These are phyloP conservation scores for Chalaropsis ovoidea DNA, from an alignment of 2,329 filamentous ascomycete species.

Conservation along the genomic window DNA sequence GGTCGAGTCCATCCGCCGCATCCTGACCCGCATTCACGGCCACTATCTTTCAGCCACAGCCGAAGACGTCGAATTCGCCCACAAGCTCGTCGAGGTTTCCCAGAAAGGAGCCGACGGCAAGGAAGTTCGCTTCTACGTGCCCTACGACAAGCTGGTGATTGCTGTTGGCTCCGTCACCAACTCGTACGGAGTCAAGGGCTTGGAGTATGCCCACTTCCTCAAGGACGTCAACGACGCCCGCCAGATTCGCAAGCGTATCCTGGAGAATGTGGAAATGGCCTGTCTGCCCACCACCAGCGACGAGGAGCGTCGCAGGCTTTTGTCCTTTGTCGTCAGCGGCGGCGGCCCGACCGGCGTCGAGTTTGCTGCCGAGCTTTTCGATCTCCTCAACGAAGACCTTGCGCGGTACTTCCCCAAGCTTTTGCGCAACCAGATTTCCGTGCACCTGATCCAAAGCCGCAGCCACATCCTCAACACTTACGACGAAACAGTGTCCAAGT, in stretches of 20 bases:
- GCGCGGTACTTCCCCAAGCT: conserved; percentile 74
- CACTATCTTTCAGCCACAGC: conserved; percentile 85
- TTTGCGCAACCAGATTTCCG: conserved; percentile 92
- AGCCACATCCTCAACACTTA: conserved; percentile 97
- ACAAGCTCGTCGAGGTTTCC: conserved; percentile 80
- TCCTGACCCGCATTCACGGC: conserved; percentile 65
- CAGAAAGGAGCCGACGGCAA: conserved; percentile 61
- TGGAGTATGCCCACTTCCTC: conserved; percentile 88
- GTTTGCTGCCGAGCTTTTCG: conserved; percentile 91
- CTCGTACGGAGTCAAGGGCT: conserved; percentile 85
- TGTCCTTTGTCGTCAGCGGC: conserved; percentile 93
- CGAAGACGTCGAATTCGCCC: conserved; percentile 80
- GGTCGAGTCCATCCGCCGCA: conserved; percentile 83
- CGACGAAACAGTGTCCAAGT: conserved; percentile 84
- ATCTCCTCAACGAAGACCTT: conserved; percentile 91
- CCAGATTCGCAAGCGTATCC: conserved; percentile 74
- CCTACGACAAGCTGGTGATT: conserved; percentile 92
- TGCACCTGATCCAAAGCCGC: conserved; percentile 90
- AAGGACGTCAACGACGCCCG: conserved; percentile 93
- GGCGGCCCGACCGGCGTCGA: conserved; percentile 95
- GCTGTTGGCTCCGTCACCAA: conserved; percentile 89
- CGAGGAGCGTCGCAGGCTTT: conserved; percentile 70
- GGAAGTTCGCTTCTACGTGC: conserved; percentile 78
- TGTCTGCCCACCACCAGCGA: conserved; percentile 88
- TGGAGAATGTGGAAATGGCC: conserved; percentile 80